Percentiles rank a stretch among this genome's conserved stretches.
Evolutionary conservation across 495 filamentous ascomycete species (phyloP).

Genomic region (Bacidia gigantensis): DNA sequence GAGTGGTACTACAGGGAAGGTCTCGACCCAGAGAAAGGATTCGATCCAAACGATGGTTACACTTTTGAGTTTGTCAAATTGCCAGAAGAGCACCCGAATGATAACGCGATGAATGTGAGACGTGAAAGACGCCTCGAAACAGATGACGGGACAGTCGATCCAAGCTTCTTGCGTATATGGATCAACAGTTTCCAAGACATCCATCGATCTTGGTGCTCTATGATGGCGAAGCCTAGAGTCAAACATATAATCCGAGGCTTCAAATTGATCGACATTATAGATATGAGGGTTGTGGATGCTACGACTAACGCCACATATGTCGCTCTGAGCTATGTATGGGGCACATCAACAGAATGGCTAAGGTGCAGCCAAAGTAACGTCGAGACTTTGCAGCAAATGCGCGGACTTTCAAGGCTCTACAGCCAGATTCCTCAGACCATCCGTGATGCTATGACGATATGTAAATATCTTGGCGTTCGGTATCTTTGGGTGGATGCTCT

Average conservation of each 20-base stretch:
- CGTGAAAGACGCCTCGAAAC: background rate
- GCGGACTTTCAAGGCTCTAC: background rate
- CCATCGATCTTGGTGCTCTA: background rate
- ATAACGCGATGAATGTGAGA: background rate
- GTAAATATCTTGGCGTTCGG: constrained; percentile 14
- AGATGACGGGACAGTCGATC: background rate
- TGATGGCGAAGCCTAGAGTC: background rate
- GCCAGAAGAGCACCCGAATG: background rate
- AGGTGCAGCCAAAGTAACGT: background rate
- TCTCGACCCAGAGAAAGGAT: background rate
- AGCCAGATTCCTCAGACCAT: constrained; percentile 9
- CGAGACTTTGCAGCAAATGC: background rate
- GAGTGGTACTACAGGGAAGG: background rate
- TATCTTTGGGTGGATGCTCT: constrained; percentile 26
- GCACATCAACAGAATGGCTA: background rate
- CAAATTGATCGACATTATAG: background rate
- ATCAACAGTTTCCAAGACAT: background rate
- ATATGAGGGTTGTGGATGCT: background rate
- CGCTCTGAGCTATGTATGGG: background rate
- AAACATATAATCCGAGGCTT: background rate
- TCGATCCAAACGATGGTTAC: too few relatives aligned
- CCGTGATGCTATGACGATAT: constrained; percentile 17
- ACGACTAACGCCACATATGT: background rate
- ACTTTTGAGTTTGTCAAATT: background rate
- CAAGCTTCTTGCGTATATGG: background rate